phyloP scores from a whole-genome alignment of 805 yeast genomes.

The Clavispora asparagi region DNA sequence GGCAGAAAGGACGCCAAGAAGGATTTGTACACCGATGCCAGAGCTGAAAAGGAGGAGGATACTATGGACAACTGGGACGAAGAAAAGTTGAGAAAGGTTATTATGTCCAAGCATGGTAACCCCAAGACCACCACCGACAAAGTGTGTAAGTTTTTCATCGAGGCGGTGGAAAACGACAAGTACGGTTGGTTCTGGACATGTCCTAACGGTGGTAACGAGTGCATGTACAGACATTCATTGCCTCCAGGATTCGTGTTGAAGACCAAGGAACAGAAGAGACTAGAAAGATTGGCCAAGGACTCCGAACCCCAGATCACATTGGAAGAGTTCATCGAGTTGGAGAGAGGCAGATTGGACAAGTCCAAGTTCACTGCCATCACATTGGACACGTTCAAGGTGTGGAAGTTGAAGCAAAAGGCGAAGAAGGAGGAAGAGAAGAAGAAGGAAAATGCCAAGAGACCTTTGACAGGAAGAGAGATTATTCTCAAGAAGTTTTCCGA shows the following conservation, averaged over 20 bases:
- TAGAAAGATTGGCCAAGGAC: slow-evolving; percentile 81
- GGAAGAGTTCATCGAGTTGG: slow-evolving; percentile 94
- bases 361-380: slow-evolving; percentile 82
- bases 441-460: slow-evolving; percentile 39
- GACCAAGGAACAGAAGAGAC: slow-evolving; percentile 91
- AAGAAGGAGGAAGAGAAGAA: slow-evolving; percentile 42
- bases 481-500: slow-evolving; percentile 56
- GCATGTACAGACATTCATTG: slow-evolving; percentile 91
- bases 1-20: slow-evolving; percentile 87
- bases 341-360: slow-evolving; percentile 77
- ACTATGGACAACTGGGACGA: slow-evolving; percentile 98
- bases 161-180: slow-evolving; percentile 94
- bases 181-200: slow-evolving; percentile 99
- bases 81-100: slow-evolving; percentile 83
- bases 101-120: slow-evolving; percentile 90
- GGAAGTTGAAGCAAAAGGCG: slow-evolving; percentile 71
- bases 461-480: slow-evolving; percentile 63
- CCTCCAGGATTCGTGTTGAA: slow-evolving; percentile 97
- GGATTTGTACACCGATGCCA: slow-evolving; percentile 87
- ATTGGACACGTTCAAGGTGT: slow-evolving; percentile 66
- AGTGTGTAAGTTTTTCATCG: slow-evolving; percentile 89
- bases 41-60: slow-evolving; percentile 68
- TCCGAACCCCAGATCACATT: slow-evolving; percentile 84
- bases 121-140: slow-evolving; percentile 90
- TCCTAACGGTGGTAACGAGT: slow-evolving; percentile 88